These are phyloP conservation scores for Deinandra increscens DNA, from an alignment of 129 eudicot species.

Conservation along the genomic window DNA sequence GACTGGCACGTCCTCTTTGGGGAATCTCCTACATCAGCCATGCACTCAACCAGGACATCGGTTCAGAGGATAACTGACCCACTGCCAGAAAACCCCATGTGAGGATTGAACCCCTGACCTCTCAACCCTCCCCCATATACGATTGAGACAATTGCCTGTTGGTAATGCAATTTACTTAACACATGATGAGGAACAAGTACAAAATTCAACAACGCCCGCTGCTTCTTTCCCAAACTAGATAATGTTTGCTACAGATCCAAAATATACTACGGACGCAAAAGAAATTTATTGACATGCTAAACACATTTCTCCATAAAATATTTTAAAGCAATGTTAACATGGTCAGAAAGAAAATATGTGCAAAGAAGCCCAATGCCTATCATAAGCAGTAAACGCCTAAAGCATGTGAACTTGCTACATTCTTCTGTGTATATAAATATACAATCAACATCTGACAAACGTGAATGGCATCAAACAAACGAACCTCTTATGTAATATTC, in stretches of 20 bases:
- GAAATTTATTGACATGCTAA: conserved; percentile 18
- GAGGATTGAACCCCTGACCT: too few relatives aligned
- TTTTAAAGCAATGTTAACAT: conserved; percentile 36
- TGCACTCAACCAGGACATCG: too few relatives aligned
- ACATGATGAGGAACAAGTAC: background rate
- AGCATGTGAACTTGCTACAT: conserved; percentile 37
- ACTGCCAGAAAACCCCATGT: too few relatives aligned
- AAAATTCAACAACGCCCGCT: background rate
- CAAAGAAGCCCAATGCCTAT: conserved; percentile 58
- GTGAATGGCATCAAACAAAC: conserved; percentile 38
- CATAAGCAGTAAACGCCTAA: conserved; percentile 16
- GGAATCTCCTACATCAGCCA: too few relatives aligned
- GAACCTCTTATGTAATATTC: conserved; percentile 23
- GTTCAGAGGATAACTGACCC: too few relatives aligned
- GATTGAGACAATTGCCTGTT: too few relatives aligned
- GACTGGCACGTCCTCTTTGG: too few relatives aligned
- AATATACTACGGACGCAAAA: background rate
- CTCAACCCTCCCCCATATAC: too few relatives aligned
- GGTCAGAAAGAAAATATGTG: conserved; percentile 57
- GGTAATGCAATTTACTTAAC: background rate
- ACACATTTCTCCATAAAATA: conserved; percentile 25
- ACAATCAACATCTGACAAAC: conserved; percentile 34
- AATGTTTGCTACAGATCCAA: background rate
- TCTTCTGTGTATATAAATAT: conserved; percentile 66
- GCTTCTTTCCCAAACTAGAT: background rate